Evolutionary conservation across 73 alveolate genomes (phyloP), one percentile per base, ranked within the genome.

Genomic region (Tetrahymena borealis): DNA sequence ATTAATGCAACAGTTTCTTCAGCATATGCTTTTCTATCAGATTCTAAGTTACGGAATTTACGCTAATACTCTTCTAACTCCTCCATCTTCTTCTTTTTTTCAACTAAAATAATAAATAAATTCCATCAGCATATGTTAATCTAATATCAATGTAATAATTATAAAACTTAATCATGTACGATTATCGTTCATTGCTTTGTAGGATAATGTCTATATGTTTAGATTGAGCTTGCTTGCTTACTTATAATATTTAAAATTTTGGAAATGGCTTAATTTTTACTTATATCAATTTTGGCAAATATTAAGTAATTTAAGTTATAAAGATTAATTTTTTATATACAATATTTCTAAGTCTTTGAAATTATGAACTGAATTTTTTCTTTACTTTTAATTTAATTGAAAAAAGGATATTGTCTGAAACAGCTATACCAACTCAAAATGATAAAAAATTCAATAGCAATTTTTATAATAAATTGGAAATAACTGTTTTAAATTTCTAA

Each of bases 1-100:
- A 96, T 92, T 92, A 93, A 92, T 41, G 98, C 98, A 78, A 95
- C 94, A 33, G 98, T 94, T 91, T 96, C 99, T 38, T 96, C 98
- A 78, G 94, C 94, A 79, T 93, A 96, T 13, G 97, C 96, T 94
- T 96, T 96, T 24, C 98, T 78, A 43, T 96, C 99, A n/a, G 94
- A 42, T 90, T 95, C 97, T n/a, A 96, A 90, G 85, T 94, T 91
- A 78, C 95, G 94, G 90, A 39, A 78, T 42, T 91, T 39, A 39
- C 95, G 42, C 91, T 79, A 79, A 32, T 79, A 79, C 60, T 79
- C 91, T 36, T 36, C 77, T 79, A 79, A 40, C 91, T 79, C 77
- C 32, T 79, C 91, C 85, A 60, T 60, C 85, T 60, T 60, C 85
- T 60, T 60, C 28, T 60, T 60, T 35, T 60, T 60, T 60, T 60